These are phyloP conservation scores for Arctium lappa DNA, from an alignment of 129 eudicot species.

Conservation along the genomic window DNA sequence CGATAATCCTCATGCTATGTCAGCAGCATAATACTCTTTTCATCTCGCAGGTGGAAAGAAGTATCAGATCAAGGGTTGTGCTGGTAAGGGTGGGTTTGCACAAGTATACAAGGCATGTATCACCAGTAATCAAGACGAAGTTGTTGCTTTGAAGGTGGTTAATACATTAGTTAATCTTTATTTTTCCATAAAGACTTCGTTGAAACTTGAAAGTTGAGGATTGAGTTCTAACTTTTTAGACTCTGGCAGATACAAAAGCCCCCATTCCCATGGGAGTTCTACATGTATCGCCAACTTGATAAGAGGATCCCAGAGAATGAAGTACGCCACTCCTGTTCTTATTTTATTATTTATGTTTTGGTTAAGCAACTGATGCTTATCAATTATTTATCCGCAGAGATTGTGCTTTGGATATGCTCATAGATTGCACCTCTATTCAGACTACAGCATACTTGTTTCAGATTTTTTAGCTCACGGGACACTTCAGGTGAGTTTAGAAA, in stretches of 20 bases:
- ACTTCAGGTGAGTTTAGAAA: conserved; percentile 57
- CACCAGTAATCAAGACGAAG: conserved; percentile 54
- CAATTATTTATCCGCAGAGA: conserved; percentile 44
- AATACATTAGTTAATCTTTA: neutral
- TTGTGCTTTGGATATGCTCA: conserved; percentile 80
- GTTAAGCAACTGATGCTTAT: conserved; percentile 19
- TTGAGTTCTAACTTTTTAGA: conserved; percentile 9
- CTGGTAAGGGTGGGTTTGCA: conserved; percentile 97
- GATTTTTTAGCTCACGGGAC: conserved; percentile 80
- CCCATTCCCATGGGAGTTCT: conserved; percentile 94
- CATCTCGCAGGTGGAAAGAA: conserved; percentile 56
- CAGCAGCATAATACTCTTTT: neutral
- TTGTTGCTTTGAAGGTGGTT: conserved; percentile 88
- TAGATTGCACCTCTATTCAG: conserved; percentile 82
- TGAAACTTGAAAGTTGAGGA: neutral
- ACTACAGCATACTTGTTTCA: conserved; percentile 85
- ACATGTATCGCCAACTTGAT: conserved; percentile 95
- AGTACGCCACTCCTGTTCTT: conserved; percentile 44
- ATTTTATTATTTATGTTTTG: neutral
- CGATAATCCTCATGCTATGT: neutral
- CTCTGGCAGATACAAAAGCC: conserved; percentile 89
- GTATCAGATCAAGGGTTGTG: conserved; percentile 88
- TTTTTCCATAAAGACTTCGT: neutral
- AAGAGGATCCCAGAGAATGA: conserved; percentile 60
- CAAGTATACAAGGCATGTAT: conserved; percentile 84